phyloP scores from a whole-genome alignment of 352 stramenopile genomes.

The Phytophthora fragariae region DNA sequence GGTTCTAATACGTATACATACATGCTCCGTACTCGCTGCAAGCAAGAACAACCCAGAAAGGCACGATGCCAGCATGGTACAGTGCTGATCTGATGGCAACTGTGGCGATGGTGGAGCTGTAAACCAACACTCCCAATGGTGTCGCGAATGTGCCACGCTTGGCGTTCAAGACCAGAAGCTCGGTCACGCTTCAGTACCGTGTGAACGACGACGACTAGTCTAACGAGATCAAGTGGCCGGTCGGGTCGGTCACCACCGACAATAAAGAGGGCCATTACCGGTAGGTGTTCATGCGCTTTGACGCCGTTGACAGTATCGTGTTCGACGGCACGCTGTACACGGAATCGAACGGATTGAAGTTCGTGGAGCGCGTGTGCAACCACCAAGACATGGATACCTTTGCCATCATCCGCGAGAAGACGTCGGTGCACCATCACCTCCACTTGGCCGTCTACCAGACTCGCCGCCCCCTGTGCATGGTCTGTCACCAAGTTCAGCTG shows the following conservation, averaged over 20 bases:
- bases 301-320: conserved; percentile 62
- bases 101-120: conserved; percentile 56
- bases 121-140: conserved; percentile 29
- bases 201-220: conserved; percentile 89
- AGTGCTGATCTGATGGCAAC: neutral
- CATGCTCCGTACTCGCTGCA: too few species aligned
- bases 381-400: conserved; percentile 95
- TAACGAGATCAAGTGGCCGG: conserved; percentile 96
- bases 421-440: conserved; percentile 99
- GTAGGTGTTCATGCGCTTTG: conserved; percentile 53
- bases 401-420: conserved; percentile 93
- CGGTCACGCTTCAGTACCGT: conserved; percentile 93
- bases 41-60: too few species aligned
- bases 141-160: conserved; percentile 49
- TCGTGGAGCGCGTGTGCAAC: conserved; percentile 91
- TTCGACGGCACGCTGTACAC: conserved; percentile 85
- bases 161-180: conserved; percentile 83
- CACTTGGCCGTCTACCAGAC: conserved; percentile 90
- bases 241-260: conserved; percentile 74
- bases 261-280: conserved; percentile 93
- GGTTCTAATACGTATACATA: too few species aligned
- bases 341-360: conserved; percentile 97
- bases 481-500: conserved; percentile 94
- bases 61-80: too few species aligned
- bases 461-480: conserved; percentile 92